These are phyloP conservation scores for Tetrapisispora pingtungensis DNA, from an alignment of 805 yeast genomes.

Conservation along the genomic window DNA sequence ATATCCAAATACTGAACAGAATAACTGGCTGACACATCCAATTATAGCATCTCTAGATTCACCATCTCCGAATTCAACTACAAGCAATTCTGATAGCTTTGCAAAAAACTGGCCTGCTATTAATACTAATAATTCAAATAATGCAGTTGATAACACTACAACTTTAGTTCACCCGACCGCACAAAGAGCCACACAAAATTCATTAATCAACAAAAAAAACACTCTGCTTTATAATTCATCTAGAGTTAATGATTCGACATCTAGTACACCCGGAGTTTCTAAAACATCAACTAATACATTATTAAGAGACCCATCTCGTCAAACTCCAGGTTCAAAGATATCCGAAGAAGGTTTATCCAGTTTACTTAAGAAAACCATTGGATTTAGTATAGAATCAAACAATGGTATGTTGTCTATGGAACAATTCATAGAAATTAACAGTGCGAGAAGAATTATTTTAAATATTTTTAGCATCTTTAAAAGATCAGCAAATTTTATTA, in stretches of 20 bases:
- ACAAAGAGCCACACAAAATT: constrained; percentile 4
- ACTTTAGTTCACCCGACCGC: not conserved
- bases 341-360: constrained; percentile 12
- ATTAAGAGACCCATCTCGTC: not conserved
- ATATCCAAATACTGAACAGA: not conserved
- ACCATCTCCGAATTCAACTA: not conserved
- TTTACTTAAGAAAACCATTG: not conserved
- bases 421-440: constrained; percentile 1
- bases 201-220: constrained; percentile 1
- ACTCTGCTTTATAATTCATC: not conserved
- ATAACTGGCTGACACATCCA: not conserved
- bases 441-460: constrained; percentile 22
- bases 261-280: not conserved
- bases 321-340: constrained; percentile 5
- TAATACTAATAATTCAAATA: not conserved
- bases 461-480: constrained; percentile 26
- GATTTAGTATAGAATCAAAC: not conserved
- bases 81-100: not conserved
- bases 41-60: not conserved
- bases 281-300: not conserved
- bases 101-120: not conserved
- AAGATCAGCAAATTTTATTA: constrained; percentile 18
- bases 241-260: not conserved
- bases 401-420: not conserved
- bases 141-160: not conserved